Evolutionary conservation across 2,329 filamentous ascomycete species (phyloP).

Genomic region (Aspergillus ochraceus): DNA sequence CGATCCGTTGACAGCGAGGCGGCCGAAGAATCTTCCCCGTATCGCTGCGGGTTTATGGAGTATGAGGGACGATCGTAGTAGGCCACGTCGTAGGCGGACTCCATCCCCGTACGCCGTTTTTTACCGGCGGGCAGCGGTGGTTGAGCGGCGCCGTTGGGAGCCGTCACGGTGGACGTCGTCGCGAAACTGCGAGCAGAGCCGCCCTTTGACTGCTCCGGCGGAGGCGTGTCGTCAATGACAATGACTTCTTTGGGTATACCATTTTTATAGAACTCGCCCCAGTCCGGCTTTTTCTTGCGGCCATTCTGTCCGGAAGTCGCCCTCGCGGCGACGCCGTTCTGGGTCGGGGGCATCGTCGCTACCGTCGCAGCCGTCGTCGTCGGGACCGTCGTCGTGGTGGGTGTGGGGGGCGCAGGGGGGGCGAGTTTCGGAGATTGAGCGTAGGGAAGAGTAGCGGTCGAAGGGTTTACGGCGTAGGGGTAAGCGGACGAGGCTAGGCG

Average conservation of each 20-base stretch:
- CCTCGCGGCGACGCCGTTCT: conserved; percentile 39
- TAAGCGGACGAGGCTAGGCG: conserved; percentile 47
- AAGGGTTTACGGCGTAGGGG: conserved; percentile 40
- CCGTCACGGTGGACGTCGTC: conserved; percentile 25
- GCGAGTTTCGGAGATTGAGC: conserved; percentile 37
- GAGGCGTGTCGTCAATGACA: conserved; percentile 71
- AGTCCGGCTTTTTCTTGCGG: conserved; percentile 67
- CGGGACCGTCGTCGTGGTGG: conserved; percentile 28
- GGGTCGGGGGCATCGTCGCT: conserved; percentile 36
- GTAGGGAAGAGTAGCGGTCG: conserved; percentile 34
- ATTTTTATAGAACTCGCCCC: conserved; percentile 79
- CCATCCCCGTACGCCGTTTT: conserved; percentile 68
- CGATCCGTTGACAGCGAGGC: conserved; percentile 80
- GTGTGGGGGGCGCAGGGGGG: conserved; percentile 38
- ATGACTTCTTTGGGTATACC: conserved; percentile 82
- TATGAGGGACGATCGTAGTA: conserved; percentile 71
- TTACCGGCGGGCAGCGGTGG: conserved; percentile 57
- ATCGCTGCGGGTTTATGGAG: conserved; percentile 72
- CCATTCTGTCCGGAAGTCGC: conserved; percentile 41
- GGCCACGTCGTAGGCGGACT: conserved; percentile 65
- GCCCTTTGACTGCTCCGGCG: conserved; percentile 37
- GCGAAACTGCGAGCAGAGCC: conserved; percentile 21
- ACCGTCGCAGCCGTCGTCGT: conserved; percentile 27
- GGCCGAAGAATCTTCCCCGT: conserved; percentile 64
- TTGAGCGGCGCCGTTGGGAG: conserved; percentile 24